These are phyloP conservation scores for Phytopythium vexans DNA, from an alignment of 352 stramenopile genomes.

Conservation along the genomic window DNA sequence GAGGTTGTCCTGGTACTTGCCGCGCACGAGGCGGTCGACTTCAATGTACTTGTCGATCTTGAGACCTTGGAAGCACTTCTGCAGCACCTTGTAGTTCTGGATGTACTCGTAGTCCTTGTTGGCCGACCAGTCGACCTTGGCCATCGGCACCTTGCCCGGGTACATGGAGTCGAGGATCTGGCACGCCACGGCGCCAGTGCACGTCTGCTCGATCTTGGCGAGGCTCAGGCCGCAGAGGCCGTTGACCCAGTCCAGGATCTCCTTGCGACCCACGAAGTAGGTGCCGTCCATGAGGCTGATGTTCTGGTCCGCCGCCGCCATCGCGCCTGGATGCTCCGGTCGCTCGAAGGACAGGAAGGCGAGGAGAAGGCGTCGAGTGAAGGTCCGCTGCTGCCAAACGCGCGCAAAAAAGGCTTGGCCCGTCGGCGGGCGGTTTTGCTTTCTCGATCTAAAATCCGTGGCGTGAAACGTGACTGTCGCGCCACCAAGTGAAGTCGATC, in stretches of 20 bases:
- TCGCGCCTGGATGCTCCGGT: slow-evolving; percentile 8
- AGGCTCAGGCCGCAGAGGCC: slow-evolving; percentile 92
- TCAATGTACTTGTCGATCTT: slow-evolving; percentile 97
- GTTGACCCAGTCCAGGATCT: slow-evolving; percentile 99
- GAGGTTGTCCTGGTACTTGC: slow-evolving; percentile 99
- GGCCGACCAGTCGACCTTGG: slow-evolving; percentile 96
- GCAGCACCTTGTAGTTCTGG: slow-evolving; percentile 99
- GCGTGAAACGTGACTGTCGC: no score
- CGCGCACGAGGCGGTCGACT: slow-evolving; percentile 97
- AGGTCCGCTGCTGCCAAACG: no score
- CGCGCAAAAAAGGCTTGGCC: no score
- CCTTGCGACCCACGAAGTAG: slow-evolving; percentile 96
- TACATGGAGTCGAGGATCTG: slow-evolving; percentile 97
- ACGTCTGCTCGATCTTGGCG: slow-evolving; percentile 97
- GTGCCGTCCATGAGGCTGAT: slow-evolving; percentile 96
- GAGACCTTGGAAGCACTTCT: slow-evolving; percentile 95
- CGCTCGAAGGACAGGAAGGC: no score
- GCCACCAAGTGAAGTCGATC: no score
- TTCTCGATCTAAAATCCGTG: no score
- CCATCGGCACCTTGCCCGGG: slow-evolving; percentile 94
- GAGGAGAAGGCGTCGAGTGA: no score
- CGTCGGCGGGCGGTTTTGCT: no score
- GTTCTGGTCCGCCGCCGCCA: slow-evolving; percentile 80
- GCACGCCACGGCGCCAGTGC: slow-evolving; percentile 94
- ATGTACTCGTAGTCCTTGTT: slow-evolving; percentile 98